A percentile compares a stretch with the other conserved stretches of the same genome.
These are phyloP conservation scores for Cyathus striatus DNA, from an alignment of 768 basidiomycete genomes.

Conservation along the genomic window DNA sequence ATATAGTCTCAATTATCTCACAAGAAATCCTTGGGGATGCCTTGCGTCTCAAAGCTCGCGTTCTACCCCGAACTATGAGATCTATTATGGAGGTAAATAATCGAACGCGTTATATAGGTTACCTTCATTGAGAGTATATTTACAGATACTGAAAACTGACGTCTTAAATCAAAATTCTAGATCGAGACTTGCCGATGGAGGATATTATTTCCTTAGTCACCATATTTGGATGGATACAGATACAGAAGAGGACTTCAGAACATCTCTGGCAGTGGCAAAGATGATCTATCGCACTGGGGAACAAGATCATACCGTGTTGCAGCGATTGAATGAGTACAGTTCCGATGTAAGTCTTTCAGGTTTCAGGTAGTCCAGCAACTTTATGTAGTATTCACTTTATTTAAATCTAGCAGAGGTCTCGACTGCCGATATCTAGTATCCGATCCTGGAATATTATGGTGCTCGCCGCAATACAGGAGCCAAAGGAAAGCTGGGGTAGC, in stretches of 20 bases:
- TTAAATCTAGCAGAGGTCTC: constrained; percentile 25
- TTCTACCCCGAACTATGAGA: constrained; percentile 41
- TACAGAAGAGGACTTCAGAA: constrained; percentile 47
- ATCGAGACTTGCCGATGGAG: constrained; percentile 41
- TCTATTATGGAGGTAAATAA: constrained; percentile 50
- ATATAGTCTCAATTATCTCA: constrained; percentile 34
- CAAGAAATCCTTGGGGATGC: constrained; percentile 52
- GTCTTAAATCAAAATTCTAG: constrained; percentile 29
- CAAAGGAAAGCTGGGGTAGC: constrained; percentile 25
- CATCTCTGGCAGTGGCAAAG: constrained; percentile 46
- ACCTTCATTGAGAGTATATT: neutral
- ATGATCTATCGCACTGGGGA: constrained; percentile 45
- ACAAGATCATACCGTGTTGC: constrained; percentile 36
- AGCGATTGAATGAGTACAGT: constrained; percentile 28
- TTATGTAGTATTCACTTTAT: neutral
- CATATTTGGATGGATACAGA: constrained; percentile 40
- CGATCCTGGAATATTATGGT: constrained; percentile 65
- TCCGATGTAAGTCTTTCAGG: constrained; percentile 23
- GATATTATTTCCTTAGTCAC: constrained; percentile 47
- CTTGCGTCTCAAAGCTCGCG: constrained; percentile 46
- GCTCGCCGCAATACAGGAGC: constrained; percentile 45
- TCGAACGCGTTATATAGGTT: neutral
- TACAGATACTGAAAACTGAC: constrained; percentile 20
- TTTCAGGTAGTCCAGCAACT: neutral
- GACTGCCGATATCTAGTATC: constrained; percentile 28